Evolutionary conservation across 2,329 filamentous ascomycete genomes (phyloP).

Genomic region (Fusarium kyushuense): DNA sequence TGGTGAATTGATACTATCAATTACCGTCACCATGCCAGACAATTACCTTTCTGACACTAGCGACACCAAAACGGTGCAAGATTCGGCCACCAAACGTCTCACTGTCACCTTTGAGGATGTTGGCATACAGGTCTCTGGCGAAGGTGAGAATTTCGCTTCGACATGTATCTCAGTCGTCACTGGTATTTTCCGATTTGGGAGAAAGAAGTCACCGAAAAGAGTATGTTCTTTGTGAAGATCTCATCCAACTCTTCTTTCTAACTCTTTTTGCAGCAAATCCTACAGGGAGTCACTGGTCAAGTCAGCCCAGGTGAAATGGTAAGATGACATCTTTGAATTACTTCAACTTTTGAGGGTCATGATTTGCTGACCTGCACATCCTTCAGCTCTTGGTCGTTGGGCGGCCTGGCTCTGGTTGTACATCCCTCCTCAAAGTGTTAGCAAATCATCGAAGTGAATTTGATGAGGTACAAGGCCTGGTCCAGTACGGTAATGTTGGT

Average conservation of each 20-base stretch:
- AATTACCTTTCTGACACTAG: background rate
- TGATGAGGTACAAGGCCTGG: background rate
- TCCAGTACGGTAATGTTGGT: background rate
- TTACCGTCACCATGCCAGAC: background rate
- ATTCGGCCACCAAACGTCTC: background rate
- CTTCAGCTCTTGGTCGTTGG: background rate
- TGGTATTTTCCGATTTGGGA: background rate
- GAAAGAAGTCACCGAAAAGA: background rate
- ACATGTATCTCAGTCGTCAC: background rate
- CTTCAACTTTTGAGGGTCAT: accelerated
- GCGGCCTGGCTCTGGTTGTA: background rate
- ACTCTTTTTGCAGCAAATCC: no score
- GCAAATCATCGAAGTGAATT: background rate
- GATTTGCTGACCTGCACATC: background rate
- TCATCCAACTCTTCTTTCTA: accelerated
- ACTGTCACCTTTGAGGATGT: background rate
- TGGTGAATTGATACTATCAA: background rate
- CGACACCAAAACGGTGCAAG: background rate
- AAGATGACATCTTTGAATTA: no score
- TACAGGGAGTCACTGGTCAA: background rate
- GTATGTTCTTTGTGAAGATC: background rate
- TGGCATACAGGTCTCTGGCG: background rate
- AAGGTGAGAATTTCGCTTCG: background rate
- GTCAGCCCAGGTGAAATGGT: background rate
- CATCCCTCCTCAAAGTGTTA: background rate